phyloP scores from a whole-genome alignment of 805 yeast genomes.

The Lipomyces sp. region DNA sequence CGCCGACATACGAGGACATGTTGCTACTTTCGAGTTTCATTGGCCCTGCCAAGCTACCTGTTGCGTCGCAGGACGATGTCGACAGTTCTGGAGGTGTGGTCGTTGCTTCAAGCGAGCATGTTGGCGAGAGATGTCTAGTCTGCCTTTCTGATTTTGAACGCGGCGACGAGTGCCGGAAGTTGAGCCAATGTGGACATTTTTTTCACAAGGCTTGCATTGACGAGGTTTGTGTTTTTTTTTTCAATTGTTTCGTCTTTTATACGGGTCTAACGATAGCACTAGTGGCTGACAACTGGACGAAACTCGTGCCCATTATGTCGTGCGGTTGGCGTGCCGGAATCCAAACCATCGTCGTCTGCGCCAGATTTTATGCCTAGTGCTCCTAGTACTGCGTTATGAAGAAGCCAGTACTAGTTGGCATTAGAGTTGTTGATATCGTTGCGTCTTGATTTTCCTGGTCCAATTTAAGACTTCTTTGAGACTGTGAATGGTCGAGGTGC shows the following conservation, averaged over 20 bases:
- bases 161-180: conserved; percentile 48
- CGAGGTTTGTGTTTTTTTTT: conserved; percentile 30
- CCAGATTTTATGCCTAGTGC: too few species aligned
- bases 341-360: too few species aligned
- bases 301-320: conserved; percentile 49
- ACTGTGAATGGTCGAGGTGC: too few species aligned
- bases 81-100: conserved; percentile 41
- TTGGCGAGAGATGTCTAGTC: conserved; percentile 49
- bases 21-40: conserved; percentile 48
- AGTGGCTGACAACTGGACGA: conserved; percentile 44
- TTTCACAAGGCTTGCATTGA: conserved; percentile 59
- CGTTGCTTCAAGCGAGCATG: conserved; percentile 20
- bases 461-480: too few species aligned
- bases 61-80: conserved; percentile 45
- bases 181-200: conserved; percentile 48
- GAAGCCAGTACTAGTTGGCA: too few species aligned
- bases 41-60: conserved; percentile 47
- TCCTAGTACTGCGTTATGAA: too few species aligned
- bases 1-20: conserved; percentile 52
- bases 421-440: too few species aligned
- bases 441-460: too few species aligned
- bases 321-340: conserved; percentile 36
- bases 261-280: too few species aligned
- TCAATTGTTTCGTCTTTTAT: too few species aligned
- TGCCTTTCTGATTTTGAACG: conserved; percentile 50